Evolutionary conservation across 257 asterid genomes (phyloP), one percentile per base, ranked within the genome.

Genomic region (Hygrophila difformis): DNA sequence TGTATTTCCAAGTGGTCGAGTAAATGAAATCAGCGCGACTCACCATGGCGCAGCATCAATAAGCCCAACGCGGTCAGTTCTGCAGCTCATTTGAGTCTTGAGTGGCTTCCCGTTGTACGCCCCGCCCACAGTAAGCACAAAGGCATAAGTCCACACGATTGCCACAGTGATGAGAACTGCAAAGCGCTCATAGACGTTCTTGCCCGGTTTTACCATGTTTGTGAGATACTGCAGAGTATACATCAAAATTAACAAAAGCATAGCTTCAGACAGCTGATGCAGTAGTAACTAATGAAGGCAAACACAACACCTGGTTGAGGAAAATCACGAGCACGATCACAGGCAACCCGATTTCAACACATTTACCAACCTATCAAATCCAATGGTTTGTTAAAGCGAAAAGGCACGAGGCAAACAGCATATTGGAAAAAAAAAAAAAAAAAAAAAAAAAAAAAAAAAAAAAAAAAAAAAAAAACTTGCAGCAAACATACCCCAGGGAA

Each of bases 401-500:
- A 10, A 13, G n/a, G 8, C 12, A 43, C 4, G 18, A 17, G 19
- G 23, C 29, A 3, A 18, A 20, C 4, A 5, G 18, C 6, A 39
- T n/a, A n/a, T n/a, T n/a, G n/a, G n/a, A n/a, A n/a, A n/a, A n/a
- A n/a, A n/a, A n/a, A n/a, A n/a, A n/a, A n/a, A n/a, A n/a, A n/a
- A n/a, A n/a, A n/a, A n/a, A n/a, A n/a, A n/a, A n/a, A n/a, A n/a
- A n/a, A n/a, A n/a, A n/a, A n/a, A n/a, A n/a, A n/a, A n/a, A n/a
- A n/a, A n/a, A n/a, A n/a, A n/a, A n/a, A n/a, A n/a, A n/a, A n/a
- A n/a, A n/a, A 39, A 17, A 13, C 0, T 19, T 38, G 18, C 52
- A n/a, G n/a, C n/a, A n/a, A n/a, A 45, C 79, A 43, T 63, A 83
- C 97, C 84, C 85, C 92, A 12, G 97, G 97, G 58, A 87, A 87